These are phyloP conservation scores for Pachysandra terminalis DNA, from an alignment of 164 flowering plant genomes.

Conservation along the genomic window DNA sequence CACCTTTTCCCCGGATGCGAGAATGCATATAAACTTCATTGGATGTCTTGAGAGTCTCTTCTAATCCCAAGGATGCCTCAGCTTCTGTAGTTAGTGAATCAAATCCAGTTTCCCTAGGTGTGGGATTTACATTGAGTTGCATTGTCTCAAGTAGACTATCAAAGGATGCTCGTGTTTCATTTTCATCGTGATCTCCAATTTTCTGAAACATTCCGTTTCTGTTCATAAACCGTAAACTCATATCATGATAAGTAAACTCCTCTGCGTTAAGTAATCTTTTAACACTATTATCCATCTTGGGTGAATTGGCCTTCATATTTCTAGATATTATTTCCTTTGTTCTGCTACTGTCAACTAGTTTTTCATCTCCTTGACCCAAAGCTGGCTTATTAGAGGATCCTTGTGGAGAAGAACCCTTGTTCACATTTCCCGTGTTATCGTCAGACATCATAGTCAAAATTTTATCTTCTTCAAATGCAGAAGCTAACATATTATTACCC, in stretches of 20 bases:
- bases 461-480: constrained; percentile 22
- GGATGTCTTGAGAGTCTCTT: constrained; percentile 28
- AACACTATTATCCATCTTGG: constrained; percentile 4
- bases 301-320: constrained; percentile 10
- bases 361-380: constrained; percentile 7
- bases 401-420: constrained; percentile 6
- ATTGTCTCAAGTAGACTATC: constrained; percentile 28
- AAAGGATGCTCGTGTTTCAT: constrained; percentile 21
- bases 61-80: constrained; percentile 30
- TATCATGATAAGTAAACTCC: constrained; percentile 25
- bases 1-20: constrained; percentile 16
- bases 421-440: constrained; percentile 9
- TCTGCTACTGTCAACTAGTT: constrained; percentile 10
- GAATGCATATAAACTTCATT: constrained; percentile 28
- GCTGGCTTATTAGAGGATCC: constrained; percentile 11
- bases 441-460: constrained; percentile 5
- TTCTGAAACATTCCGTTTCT: constrained; percentile 20
- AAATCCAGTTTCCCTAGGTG: constrained; percentile 7
- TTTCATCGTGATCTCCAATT: constrained; percentile 21
- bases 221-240: constrained; percentile 22
- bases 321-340: constrained; percentile 16
- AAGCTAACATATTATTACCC: constrained; percentile 12
- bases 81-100: constrained; percentile 19
- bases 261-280: constrained; percentile 13
- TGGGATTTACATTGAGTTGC: constrained; percentile 26